phyloP scores from a whole-genome alignment of 495 filamentous ascomycete genomes.

The Penicillium steckii region DNA sequence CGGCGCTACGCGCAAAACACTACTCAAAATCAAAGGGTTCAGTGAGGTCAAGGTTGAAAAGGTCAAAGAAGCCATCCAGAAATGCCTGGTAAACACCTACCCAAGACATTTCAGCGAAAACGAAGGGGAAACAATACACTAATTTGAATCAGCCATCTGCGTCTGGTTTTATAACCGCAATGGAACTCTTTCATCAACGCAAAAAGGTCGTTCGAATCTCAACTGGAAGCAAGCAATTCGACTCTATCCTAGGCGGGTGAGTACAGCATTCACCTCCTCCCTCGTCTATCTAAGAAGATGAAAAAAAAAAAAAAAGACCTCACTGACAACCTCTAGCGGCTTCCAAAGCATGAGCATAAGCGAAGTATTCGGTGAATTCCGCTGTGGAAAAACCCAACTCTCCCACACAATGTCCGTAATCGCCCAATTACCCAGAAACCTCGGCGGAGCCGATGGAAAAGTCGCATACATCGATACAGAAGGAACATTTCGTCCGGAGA shows the following conservation, averaged over 20 bases:
- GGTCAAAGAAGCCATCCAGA: constrained; percentile 73
- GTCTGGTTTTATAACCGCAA: constrained; percentile 73
- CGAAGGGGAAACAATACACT: neutral
- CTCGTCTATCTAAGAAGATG: no score
- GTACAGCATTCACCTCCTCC: no score
- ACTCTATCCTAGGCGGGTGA: constrained; percentile 68
- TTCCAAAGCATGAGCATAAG: constrained; percentile 82
- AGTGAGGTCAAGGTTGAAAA: constrained; percentile 82
- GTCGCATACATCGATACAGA: constrained; percentile 83
- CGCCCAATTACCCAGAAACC: constrained; percentile 56
- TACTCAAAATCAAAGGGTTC: constrained; percentile 77
- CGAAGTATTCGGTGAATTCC: constrained; percentile 72
- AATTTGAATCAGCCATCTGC: constrained; percentile 51
- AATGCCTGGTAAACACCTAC: constrained; percentile 56
- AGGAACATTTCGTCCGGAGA: constrained; percentile 75
- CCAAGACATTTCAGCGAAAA: neutral
- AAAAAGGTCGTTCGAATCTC: constrained; percentile 69
- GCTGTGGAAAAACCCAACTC: constrained; percentile 75
- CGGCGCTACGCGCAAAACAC: constrained; percentile 60
- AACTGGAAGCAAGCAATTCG: constrained; percentile 75
- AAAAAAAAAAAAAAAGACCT: no score
- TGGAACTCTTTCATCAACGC: constrained; percentile 66
- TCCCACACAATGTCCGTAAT: constrained; percentile 70
- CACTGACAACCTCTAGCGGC: constrained; percentile 60
- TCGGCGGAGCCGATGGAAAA: constrained; percentile 75